Base-by-base conservation (phyloP, 2,329 filamentous ascomycete species). In the Pseudogymnoascus sp. region DNA sequence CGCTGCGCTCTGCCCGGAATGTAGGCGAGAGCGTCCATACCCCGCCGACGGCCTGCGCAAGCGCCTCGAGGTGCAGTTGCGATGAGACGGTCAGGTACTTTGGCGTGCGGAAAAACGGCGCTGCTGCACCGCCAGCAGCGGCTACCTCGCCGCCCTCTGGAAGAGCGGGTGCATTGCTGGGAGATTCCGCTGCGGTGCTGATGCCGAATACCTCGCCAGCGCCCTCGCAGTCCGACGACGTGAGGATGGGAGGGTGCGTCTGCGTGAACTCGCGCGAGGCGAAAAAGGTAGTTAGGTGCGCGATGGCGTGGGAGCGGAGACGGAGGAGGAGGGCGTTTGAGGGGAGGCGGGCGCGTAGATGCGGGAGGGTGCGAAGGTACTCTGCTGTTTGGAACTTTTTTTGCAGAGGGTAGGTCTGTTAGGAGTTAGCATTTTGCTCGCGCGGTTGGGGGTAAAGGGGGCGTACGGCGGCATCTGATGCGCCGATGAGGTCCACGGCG, bases 81-180 rank as follows among this genome's bases (percentile, higher is more conserved):
- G 90, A 88, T 20, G 94, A 99, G 14, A 99, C 94, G 1, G 93
- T 97, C 35, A 97, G 82, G 72, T 97, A 97, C 74, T 97, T 97
- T n/a, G 88, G 84, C 18, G 85, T 79, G 30, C 85, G 84, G 74
- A 97, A 99, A 76, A 96, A 97, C 2, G 47, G 47, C 47, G 33
- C n/a, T n/a, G 47, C 47, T 53, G 28, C 47, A 20, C 43, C 9
- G 2, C 6, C 8, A 59, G 80, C 74, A 14, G 80, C 78, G 15
- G 70, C 70, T 43, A 76, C 73, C 39, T 74, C 64, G 35, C 36
- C 22, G 9, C 18, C 1, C 12, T 15, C 15, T 20, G 15, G 4
- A 1, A 9, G 2, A 6, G 37, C 59, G 35, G 60, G 60, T 58
- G 62, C 70, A 33, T 74, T 72, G 20, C 68, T 63, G 59, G 66